Evolutionary conservation across 805 yeast genomes (phyloP), one percentile per base, ranked within the genome.

Genomic region (Spathaspora arborariae): DNA sequence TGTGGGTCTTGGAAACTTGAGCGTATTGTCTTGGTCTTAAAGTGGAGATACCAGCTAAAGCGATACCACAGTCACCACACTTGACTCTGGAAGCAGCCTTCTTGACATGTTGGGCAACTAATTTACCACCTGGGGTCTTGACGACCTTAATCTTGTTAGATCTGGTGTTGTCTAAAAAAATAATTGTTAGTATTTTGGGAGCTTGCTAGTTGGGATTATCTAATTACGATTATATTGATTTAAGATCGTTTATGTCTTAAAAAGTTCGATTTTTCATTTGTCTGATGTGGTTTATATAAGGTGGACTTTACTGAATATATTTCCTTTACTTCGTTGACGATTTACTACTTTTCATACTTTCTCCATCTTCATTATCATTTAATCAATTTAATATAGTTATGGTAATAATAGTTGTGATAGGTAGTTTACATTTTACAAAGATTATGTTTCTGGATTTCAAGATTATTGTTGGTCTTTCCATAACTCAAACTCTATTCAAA

Each of bases 121-220:
- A 85, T 78, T 85, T 86, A 74, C 98, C 98, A 84, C 99, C 99
- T 78, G 99, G 99, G 79, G 99, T 94, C 88, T 92, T 94, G 68
- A 92, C 96, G 78, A 92, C 96, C 91, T 88, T 92, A 83, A 94
- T 92, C 83, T 87, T 88, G 96, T 94, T 94, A 67, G 99, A 94
- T 79, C 85, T 86, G 85, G 99, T 91, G 96, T 94, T 94, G 96
- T 90, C 95, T 88, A 65, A 53, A 52, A n/a, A n/a, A 39, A 41
- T 7, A 42, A 36, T 40, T 57, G 72, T 67, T 68, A 68, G 73
- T 68, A 67, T 50, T 37, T 18, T 22, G 5, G 9, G 4, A 30
- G 35, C n/a, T 3, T 30, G n/a, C 6, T 13, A 30, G 11, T 30
- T n/a, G 18, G 16, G n/a, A 10, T 30, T 4, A 13, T 15, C 16